phyloP scores from a whole-genome alignment of 176 grass and related monocot species.

The Avena insularis region DNA sequence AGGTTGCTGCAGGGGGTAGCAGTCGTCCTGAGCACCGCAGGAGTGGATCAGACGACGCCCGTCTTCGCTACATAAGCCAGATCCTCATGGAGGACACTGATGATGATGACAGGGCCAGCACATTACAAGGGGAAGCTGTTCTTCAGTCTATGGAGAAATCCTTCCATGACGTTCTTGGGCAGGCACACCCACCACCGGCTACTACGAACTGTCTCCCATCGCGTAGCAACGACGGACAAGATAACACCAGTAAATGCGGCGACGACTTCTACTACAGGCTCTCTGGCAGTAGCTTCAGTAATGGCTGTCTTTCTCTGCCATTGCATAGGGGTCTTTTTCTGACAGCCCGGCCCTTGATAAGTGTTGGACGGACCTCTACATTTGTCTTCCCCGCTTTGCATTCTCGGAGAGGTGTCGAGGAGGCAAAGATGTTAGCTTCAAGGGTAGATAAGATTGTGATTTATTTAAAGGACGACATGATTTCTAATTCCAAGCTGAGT shows the following conservation, averaged over 20 bases:
- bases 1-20: neutral
- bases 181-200: slow-evolving; percentile 30
- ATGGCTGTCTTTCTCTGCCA: neutral
- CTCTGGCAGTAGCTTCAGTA: neutral
- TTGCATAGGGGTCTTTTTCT: no score
- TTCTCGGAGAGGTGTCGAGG: slow-evolving; percentile 46
- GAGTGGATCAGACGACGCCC: slow-evolving; percentile 32
- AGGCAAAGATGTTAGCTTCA: slow-evolving; percentile 56
- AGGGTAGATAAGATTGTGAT: slow-evolving; percentile 42
- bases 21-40: slow-evolving; percentile 7
- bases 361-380: no score
- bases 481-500: slow-evolving; percentile 17
- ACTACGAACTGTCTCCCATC: neutral
- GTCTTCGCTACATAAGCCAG: slow-evolving; percentile 43
- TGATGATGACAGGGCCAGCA: slow-evolving; percentile 28
- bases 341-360: no score
- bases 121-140: slow-evolving; percentile 24
- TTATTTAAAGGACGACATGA: slow-evolving; percentile 23
- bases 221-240: neutral
- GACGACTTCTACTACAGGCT: neutral
- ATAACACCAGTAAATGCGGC: neutral
- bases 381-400: neutral
- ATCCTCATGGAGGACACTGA: slow-evolving; percentile 46
- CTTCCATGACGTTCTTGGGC: slow-evolving; percentile 50
- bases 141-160: slow-evolving; percentile 50